Evolutionary conservation across 352 stramenopile genomes (phyloP).

Genomic region (Globisporangium camurandrum): DNA sequence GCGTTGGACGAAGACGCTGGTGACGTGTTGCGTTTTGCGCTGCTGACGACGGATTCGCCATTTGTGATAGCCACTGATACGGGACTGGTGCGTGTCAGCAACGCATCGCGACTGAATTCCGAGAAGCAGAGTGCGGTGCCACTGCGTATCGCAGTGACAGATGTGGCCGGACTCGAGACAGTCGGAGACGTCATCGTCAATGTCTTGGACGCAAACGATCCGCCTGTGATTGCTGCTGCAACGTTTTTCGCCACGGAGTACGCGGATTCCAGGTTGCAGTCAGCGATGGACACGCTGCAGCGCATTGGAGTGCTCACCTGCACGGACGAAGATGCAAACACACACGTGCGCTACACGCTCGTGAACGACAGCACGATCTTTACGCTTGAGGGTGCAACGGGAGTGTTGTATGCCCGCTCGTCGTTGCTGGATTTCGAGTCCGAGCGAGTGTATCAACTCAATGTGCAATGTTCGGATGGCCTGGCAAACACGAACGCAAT

Average conservation of each 20-base stretch:
- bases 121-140: conserved; percentile 2
- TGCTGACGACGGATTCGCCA: conserved; percentile 4
- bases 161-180: conserved; percentile 1
- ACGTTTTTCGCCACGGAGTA: conserved; percentile 3
- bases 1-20: conserved; percentile 18
- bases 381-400: conserved; percentile 29
- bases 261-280: background rate
- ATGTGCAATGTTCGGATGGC: conserved; percentile 32
- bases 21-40: conserved; percentile 16
- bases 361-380: conserved; percentile 15
- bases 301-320: conserved; percentile 33
- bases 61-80: background rate
- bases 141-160: conserved; percentile 1
- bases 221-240: background rate
- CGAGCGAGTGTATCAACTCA: conserved; percentile 18
- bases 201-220: conserved; percentile 5
- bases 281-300: conserved; percentile 9
- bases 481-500: conserved; percentile 5
- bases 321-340: conserved; percentile 33
- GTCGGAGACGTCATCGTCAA: background rate
- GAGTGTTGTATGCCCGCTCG: conserved; percentile 31
- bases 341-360: conserved; percentile 26
- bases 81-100: background rate
- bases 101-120: conserved; percentile 4
- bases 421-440: conserved; percentile 40